Percentiles rank a stretch among this genome's conserved stretches.
Conservation (phyloP, 1,284 basidiomycete species). For the Apiotrichum akiyoshidainum region DNA sequence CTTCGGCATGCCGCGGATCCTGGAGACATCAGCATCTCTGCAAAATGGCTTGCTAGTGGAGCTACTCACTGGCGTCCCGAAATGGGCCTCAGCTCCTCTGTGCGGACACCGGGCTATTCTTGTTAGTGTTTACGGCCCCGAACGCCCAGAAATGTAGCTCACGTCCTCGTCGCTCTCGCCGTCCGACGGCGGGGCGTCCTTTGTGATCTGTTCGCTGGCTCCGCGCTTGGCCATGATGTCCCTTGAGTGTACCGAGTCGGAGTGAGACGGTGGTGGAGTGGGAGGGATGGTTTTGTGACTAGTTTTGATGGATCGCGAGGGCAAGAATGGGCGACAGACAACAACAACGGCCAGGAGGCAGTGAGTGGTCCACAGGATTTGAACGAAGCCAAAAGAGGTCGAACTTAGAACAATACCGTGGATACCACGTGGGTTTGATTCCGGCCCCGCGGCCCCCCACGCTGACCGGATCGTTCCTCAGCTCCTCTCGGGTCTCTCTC, state of each 20-base stretch:
- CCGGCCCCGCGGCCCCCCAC: too few relatives aligned
- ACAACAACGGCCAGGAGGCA: neutral
- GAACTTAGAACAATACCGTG: too few relatives aligned
- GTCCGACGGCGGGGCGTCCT: slow-evolving; percentile 54
- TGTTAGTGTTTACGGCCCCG: slow-evolving; percentile 8
- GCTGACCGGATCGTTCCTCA: too few relatives aligned
- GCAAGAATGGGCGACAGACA: neutral
- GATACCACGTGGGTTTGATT: too few relatives aligned
- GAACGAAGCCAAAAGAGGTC: too few relatives aligned
- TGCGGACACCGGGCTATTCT: slow-evolving; percentile 33
- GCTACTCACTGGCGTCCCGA: slow-evolving; percentile 41
- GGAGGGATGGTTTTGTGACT: neutral
- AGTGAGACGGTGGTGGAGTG: neutral
- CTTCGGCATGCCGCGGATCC: slow-evolving; percentile 52
- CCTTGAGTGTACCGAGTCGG: neutral
- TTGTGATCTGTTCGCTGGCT: slow-evolving; percentile 68
- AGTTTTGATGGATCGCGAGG: neutral
- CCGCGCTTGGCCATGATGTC: slow-evolving; percentile 60
- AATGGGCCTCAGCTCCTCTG: slow-evolving; percentile 35
- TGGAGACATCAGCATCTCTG: slow-evolving; percentile 18
- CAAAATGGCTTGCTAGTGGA: neutral
- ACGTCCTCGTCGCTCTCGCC: slow-evolving; percentile 51
- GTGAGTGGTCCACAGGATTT: too few relatives aligned
- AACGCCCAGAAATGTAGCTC: slow-evolving; percentile 27
- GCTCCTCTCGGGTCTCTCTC: too few relatives aligned